Base-by-base conservation (phyloP, 208 protist genomes). In the Wallacemonas sp. region DNA sequence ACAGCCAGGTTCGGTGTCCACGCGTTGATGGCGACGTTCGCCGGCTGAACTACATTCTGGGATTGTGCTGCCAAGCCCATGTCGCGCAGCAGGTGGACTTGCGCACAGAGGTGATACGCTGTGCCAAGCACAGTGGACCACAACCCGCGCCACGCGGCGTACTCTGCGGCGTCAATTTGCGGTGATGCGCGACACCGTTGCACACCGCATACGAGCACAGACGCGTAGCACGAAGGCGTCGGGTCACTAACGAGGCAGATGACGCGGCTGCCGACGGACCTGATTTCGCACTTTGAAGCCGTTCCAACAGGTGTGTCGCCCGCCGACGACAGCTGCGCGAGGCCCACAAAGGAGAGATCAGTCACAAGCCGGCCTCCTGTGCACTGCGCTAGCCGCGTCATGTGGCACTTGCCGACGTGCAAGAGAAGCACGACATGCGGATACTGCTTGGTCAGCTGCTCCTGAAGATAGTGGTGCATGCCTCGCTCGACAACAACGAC, bases 391-490 rank as follows among this genome's bases (percentile, higher is more conserved):
- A 91, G 57, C 42, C 74, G 73, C 22, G 62, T 32, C 33, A 91
- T 33, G 24, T 75, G 61, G 12, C 67, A 45, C 42, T 63, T 32
- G 19, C 84, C 83, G 10, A 80, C 85, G 34, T 92, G 34, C 26
- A 88, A 62, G 44, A 95, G 63, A 10, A 92, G 75, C 19, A 69
- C 75, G 53, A 83, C 81, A 33, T 52, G 45, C 0, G 50, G 33
- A 26, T 69, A 78, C 26, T 78, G 53, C 27, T 77, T 33, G 48
- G 78, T 45, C 41, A 92, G 79, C 27, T 62, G 70, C 30, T 76
- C 53, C 29, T 83, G 81, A 53, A 95, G 68, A 63, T 86, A 87
- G 66, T 92, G 83, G 64, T 95, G 85, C 83, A 92, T 86, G 48
- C 73, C 70, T 8, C 84, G 73, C 55, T 90, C 81, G 21, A 89